Base-by-base conservation (phyloP, 306 rosid genomes). In the Morella rubra region DNA sequence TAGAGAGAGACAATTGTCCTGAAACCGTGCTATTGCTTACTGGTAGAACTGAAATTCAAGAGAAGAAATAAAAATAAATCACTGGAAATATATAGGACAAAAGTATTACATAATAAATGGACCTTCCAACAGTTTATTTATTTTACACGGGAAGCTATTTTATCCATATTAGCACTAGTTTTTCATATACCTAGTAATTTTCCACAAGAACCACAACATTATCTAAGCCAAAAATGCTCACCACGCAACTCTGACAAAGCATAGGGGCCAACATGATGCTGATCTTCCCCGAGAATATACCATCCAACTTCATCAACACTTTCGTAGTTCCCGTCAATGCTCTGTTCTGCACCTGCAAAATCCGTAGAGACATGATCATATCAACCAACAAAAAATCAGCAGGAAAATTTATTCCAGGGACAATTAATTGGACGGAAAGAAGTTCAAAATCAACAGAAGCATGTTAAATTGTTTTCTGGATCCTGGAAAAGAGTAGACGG, bases 241-340 rank as follows among this genome's bases (percentile, higher is more conserved):
- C 99, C 93, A 62, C 85, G 89, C 77, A 96, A 76, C 88, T 96
- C 99, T 1, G 93, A 84, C 79, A 86, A 81, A 4, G 85, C 87
- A 74, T 96, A 96, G n/a, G 99, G 99, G 44, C 99, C 99, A 32
- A 91, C 45, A 61, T 89, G 91, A 54, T 96, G 92, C 50, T 92
- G 97, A 88, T 89, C 80, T 18, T 91, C 93, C 20, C 93, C 92
- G 3, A 91, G 93, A 76, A 96, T 86, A 64, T 77, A 92, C 99
- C 99, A 96, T 73, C 98, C 97, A 8, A 73, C 82, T 80, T 89
- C 96, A 53, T 77, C 60, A 65, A 47, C 32, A 27, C 69, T 68
- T 67, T 73, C 76, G 55, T 51, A 32, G 77, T 72, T 51, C 73
- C 74, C 80, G 27, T 74, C 85, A 73, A 45, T 9, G 8, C 16